A percentile compares a stretch with the other conserved stretches of the same genome.
Evolutionary conservation across 306 rosid species (phyloP).

Genomic region (Casuarina equisetifolia): DNA sequence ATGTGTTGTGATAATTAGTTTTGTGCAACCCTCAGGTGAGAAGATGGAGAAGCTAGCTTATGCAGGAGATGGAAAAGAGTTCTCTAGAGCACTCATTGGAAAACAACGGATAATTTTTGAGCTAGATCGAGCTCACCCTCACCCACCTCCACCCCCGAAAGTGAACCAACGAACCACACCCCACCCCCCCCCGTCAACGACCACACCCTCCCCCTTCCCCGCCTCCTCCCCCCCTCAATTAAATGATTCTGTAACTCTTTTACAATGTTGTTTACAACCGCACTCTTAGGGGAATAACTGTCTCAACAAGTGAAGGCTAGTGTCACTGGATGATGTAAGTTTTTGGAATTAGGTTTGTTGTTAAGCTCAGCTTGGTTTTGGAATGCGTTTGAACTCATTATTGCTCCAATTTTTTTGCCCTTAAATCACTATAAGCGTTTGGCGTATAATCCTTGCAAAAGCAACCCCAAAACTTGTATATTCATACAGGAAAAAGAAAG

Average conservation of each 20-base stretch:
- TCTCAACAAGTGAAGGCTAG: neutral
- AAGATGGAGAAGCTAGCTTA: too few relatives aligned
- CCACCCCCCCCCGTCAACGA: too few relatives aligned
- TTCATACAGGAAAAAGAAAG: conserved; percentile 18
- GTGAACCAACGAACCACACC: neutral
- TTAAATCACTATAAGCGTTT: conserved; percentile 40
- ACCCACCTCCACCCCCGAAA: neutral
- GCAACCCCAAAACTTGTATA: conserved; percentile 45
- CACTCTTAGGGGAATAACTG: too few relatives aligned
- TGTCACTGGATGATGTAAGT: conserved; percentile 13
- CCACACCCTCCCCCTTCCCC: too few relatives aligned
- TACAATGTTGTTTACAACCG: too few relatives aligned
- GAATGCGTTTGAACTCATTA: conserved; percentile 24
- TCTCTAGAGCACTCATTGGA: neutral
- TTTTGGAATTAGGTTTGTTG: conserved; percentile 27
- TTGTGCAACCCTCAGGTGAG: too few relatives aligned
- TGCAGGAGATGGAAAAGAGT: neutral
- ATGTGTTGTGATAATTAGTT: too few relatives aligned
- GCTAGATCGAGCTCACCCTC: too few relatives aligned
- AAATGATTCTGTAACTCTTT: too few relatives aligned
- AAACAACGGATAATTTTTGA: neutral
- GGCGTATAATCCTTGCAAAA: conserved; percentile 30
- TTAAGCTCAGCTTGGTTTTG: conserved; percentile 28
- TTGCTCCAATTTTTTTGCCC: conserved; percentile 41
- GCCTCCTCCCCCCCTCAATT: too few relatives aligned